Base-by-base conservation (phyloP, 805 yeast species). In the Sporopachydermia lactativora region DNA sequence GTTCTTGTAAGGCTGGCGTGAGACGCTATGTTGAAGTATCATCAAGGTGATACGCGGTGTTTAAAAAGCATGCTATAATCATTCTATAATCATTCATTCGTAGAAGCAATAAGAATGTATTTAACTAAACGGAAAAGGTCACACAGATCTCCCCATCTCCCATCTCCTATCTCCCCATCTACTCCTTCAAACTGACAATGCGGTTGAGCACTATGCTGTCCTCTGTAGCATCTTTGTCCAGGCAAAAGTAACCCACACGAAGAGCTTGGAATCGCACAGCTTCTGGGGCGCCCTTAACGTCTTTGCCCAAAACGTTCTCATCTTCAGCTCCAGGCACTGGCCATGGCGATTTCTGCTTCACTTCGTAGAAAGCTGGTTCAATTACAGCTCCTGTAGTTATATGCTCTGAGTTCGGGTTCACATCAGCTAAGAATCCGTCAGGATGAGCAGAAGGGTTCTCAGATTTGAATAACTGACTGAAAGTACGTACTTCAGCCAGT, bases 201-300 rank as follows among this genome's bases (percentile, higher is more conserved):
- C 96, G 75, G 65, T 92, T 92, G 57, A 92, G 66, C 24, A 92
- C 70, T 47, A 88, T 62, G 44, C 65, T 68, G 18, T 73, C 78
- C 15, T 63, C 68, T 5, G 68, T 62, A 42, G 83, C 64, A 47
- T 89, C 96, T 50, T 71, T 73, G 58, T 92, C 98, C 58, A 85
- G 59, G 54, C 95, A 78, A 73, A 86, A 92, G 62, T 92, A 92
- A 19, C 98, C 98, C 37, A 84, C 89, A 64, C 98, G 77, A 61
- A 92, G 73, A 19, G 95, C 98, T 66, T 92, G 98, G 85, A 92
- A 92, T 61, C 98, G 75, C 19, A 83, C 85, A n/a, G 88, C 73
- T 59, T 88, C 94, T 37, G 76, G 73, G 3, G 75, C 71, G 15
- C 70, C 61, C 47, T 68, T 62, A 24, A 69, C 69, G 34, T 61